Evolutionary conservation across 139 green algal genomes (phyloP), one percentile per base, ranked within the genome.

Genomic region (Chlamydomonas sphaeroides): DNA sequence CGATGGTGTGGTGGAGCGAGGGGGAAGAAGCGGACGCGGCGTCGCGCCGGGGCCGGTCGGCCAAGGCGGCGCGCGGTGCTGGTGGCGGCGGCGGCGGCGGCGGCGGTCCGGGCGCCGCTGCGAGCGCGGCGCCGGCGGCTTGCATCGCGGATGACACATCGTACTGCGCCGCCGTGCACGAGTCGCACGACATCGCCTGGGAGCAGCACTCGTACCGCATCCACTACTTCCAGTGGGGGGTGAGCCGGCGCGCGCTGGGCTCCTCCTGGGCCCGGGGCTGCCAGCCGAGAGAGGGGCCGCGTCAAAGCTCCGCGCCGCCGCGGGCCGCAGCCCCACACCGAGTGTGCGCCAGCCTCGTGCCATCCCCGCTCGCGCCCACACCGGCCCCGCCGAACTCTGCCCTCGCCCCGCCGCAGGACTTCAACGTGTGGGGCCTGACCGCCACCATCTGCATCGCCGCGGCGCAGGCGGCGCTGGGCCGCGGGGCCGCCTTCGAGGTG

Each of bases 341-440:
- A n/a, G n/a, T n/a, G n/a, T n/a, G n/a, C n/a, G n/a, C n/a, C n/a
- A n/a, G n/a, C n/a, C n/a, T n/a, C n/a, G n/a, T n/a, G n/a, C n/a
- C n/a, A n/a, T n/a, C n/a, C n/a, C n/a, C n/a, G n/a, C n/a, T n/a
- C n/a, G n/a, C n/a, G n/a, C n/a, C n/a, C n/a, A n/a, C n/a, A n/a
- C n/a, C n/a, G n/a, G n/a, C n/a, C n/a, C n/a, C 7, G 65, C 41
- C 67, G 6, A 17, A 30, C 65, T 48, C 35, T 14, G 35, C 35
- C 65, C 14, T 35, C 21, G 26, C 5, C 33, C 3, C n/a, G 14
- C 17, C 48, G 28, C 63, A 83, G 76, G 63, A 53, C 20, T 83
- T 53, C 49, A 48, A 83, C 32, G 89, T 95, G 18, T 95, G 92
- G 92, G 92, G 92, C 18, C 76, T 95, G 0, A 95, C 92, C 38